These are phyloP conservation scores for Chlorella sp. DNA, from an alignment of 139 green algal species.

Conservation along the genomic window DNA sequence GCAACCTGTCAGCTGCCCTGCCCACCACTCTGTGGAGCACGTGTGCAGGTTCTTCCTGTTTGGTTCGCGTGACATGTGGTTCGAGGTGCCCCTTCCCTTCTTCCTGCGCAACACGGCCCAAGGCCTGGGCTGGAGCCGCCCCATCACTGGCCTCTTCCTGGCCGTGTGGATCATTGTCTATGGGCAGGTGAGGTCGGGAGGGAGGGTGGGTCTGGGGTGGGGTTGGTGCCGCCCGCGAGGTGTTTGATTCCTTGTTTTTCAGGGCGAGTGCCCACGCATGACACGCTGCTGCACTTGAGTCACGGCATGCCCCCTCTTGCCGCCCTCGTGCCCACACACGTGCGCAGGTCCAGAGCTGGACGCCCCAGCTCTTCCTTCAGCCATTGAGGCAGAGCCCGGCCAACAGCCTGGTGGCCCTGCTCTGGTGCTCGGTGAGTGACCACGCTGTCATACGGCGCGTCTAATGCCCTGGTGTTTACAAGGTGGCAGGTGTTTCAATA, in stretches of 20 bases:
- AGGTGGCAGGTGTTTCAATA: no score
- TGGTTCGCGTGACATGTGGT: conserved; percentile 77
- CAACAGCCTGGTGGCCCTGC: conserved; percentile 61
- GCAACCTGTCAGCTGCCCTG: neutral
- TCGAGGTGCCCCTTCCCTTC: conserved; percentile 83
- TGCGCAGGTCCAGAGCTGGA: conserved; percentile 80
- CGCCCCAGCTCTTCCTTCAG: conserved; percentile 62
- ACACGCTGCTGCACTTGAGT: no score
- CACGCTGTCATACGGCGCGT: no score
- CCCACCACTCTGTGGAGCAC: neutral
- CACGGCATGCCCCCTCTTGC: no score
- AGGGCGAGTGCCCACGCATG: no score
- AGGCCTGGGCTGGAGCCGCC: conserved; percentile 63
- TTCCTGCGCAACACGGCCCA: conserved; percentile 58
- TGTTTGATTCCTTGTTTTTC: no score
- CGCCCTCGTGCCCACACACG: no score
- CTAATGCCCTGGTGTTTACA: no score
- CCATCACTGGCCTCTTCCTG: conserved; percentile 32
- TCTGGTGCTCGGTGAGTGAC: conserved; percentile 64
- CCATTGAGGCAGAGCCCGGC: conserved; percentile 69
- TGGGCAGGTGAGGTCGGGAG: conserved; percentile 22
- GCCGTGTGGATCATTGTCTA: conserved; percentile 46
- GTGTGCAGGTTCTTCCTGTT: conserved; percentile 58
- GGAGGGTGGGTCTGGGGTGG: conserved; percentile 3
- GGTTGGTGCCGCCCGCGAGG: conserved; percentile 26